Evolutionary conservation across 2,329 filamentous ascomycete species (phyloP), one percentile per base, ranked within the genome.

Genomic region (Endothia cerciana): DNA sequence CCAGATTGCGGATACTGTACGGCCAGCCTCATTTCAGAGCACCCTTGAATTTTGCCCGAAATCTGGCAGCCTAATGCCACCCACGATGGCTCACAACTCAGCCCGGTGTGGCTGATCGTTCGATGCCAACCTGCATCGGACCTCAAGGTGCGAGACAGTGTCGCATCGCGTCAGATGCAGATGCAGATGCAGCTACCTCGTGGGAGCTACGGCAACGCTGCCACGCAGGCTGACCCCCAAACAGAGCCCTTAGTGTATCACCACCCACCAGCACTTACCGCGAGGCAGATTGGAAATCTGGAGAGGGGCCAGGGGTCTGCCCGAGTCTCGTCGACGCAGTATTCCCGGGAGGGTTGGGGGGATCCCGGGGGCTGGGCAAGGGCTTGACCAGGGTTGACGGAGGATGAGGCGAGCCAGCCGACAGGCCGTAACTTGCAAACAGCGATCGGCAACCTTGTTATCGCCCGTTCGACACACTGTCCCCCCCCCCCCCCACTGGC

Each of bases 121-220:
- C 61, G 61, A 64, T 63, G 60, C 55, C 51, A 67, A 28, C 40
- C 59, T 38, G 49, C 62, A 64, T 64, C 61, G 62, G 56, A 61
- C 62, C 62, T 60, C 53, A 63, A 59, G 43, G 30, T 41, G 49
- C 56, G 47, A 49, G 56, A 57, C 61, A 65, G 59, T 45, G 65
- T 67, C 56, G 63, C 59, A 67, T 65, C 59, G 59, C 65, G 55
- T 63, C 63, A 49, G 51, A 62, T 55, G 64, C 60, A 67, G 55
- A 59, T 56, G 41, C 49, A 53, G 36, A 38, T 25, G 51, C 57
- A 60, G 45, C 45, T 62, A 40, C 45, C 45, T 63, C 60, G 53
- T 58, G 60, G 60, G 43, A 62, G 55, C 53, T 56, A 33, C 53
- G 36, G 17, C 28, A 36, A 33, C 11, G 19, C 53, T 56, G 38